Percentiles rank a stretch among this genome's conserved stretches.
phyloP scores from a whole-genome alignment of 1,139 yeast genomes.

The Geotrichum bryndzae region DNA sequence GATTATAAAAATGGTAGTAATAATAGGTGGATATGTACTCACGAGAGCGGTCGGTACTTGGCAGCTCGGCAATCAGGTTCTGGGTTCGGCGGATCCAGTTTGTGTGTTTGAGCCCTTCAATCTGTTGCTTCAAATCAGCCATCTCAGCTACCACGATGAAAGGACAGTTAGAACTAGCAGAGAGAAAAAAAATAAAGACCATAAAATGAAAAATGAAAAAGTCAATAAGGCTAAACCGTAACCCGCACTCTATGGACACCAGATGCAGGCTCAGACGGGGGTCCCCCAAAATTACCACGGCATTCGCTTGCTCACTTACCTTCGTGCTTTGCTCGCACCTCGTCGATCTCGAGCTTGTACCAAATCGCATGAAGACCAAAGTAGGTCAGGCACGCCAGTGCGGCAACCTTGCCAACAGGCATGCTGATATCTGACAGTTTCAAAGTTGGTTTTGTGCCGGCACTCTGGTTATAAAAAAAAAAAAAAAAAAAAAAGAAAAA shows the following conservation, averaged over 20 bases:
- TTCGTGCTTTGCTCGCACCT: slow-evolving; percentile 4
- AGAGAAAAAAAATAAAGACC: background rate
- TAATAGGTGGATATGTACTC: background rate
- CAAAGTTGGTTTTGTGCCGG: background rate
- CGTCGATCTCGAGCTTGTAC: slow-evolving; percentile 16
- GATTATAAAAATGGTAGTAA: background rate
- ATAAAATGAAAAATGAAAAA: background rate
- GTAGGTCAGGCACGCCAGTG: slow-evolving; percentile 15
- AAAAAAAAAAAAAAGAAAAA: background rate
- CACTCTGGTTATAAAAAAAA: background rate
- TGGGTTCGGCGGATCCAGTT: background rate
- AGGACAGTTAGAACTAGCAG: background rate
- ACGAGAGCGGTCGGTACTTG: background rate
- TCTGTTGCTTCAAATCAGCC: background rate
- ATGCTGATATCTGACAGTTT: slow-evolving; percentile 5
- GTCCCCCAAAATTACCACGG: no score
- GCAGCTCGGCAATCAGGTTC: background rate
- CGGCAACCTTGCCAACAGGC: slow-evolving; percentile 15
- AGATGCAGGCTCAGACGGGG: no score
- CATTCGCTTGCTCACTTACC: slow-evolving; percentile 1
- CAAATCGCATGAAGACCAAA: slow-evolving; percentile 13
- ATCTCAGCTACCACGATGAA: background rate
- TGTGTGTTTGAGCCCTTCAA: background rate
- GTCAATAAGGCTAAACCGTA: background rate
- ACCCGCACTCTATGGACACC: background rate